Percentiles rank a stretch among this genome's conserved stretches.
Conservation (phyloP, 805 yeast species). For the Pichia gijzeniarum region DNA sequence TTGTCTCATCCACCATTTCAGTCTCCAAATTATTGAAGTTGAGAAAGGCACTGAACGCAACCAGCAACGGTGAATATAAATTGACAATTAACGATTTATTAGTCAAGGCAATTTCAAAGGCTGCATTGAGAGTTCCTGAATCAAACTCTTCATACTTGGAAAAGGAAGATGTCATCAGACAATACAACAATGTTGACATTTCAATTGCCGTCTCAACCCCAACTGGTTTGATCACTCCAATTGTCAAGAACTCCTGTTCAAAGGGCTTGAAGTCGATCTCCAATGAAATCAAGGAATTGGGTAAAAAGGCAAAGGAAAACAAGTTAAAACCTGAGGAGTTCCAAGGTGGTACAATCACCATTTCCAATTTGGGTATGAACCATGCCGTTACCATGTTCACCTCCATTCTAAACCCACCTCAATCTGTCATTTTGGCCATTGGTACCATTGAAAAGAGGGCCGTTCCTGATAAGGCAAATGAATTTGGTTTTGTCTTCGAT, state of each 20-base stretch:
- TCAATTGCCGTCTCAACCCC: slow-evolving; percentile 99
- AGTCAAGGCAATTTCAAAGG: slow-evolving; percentile 90
- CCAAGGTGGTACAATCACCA: slow-evolving; percentile 99
- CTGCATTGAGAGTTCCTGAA: slow-evolving; percentile 84
- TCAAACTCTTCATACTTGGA: slow-evolving; percentile 94
- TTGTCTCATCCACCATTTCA: slow-evolving; percentile 79
- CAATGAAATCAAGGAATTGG: slow-evolving; percentile 79
- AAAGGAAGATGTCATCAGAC: slow-evolving; percentile 83
- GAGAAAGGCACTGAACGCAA: slow-evolving; percentile 80
- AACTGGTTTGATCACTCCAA: slow-evolving; percentile 94
- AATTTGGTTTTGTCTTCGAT: slow-evolving; percentile 88
- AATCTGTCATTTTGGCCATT: slow-evolving; percentile 86
- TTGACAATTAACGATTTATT: slow-evolving; percentile 91
- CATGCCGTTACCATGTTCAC: slow-evolving; percentile 88
- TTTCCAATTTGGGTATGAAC: slow-evolving; percentile 99
- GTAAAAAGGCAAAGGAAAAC: slow-evolving; percentile 92
- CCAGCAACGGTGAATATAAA: slow-evolving; percentile 81
- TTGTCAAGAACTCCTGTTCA: slow-evolving; percentile 78
- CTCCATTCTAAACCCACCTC: slow-evolving; percentile 97
- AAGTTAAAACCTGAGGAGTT: slow-evolving; percentile 93
- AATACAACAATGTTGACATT: slow-evolving; percentile 86
- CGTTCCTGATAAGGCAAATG: slow-evolving; percentile 84
- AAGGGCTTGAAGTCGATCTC: slow-evolving; percentile 86
- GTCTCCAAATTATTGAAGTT: slow-evolving; percentile 88
- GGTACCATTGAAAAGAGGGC: slow-evolving; percentile 92